A percentile compares a stretch with the other conserved stretches of the same genome.
phyloP scores from a whole-genome alignment of 345 rosid species.

The Citrus cavaleriei region DNA sequence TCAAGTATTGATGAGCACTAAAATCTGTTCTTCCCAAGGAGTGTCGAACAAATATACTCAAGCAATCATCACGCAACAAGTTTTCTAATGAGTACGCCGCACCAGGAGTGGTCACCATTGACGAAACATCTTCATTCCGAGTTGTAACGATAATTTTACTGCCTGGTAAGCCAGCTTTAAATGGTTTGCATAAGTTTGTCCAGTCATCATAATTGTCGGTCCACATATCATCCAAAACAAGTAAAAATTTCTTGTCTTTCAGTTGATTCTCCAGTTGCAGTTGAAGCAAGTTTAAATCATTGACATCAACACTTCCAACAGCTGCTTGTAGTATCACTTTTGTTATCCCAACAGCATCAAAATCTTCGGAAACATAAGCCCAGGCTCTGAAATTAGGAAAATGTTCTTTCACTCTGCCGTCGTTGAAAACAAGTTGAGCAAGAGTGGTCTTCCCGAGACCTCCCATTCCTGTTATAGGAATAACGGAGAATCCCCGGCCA shows the following conservation, averaged over 20 bases:
- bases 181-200: background rate
- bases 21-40: background rate
- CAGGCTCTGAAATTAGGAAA: background rate
- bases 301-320: no score
- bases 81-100: background rate
- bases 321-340: background rate
- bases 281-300: constrained; percentile 6
- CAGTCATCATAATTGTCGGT: background rate
- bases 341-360: background rate
- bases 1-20: background rate
- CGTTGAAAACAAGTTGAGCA: constrained; percentile 18
- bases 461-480: constrained; percentile 24
- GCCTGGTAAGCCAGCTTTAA: background rate
- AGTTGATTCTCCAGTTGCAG: background rate
- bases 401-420: background rate
- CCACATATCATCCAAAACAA: constrained; percentile 30
- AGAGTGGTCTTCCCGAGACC: constrained; percentile 25
- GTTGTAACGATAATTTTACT: constrained; percentile 9
- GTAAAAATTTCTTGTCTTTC: constrained; percentile 2
- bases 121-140: background rate
- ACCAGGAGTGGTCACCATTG: background rate
- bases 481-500: background rate
- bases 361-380: constrained; percentile 11
- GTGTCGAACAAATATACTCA: background rate
- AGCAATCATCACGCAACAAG: background rate